These are phyloP conservation scores for Lachancea dasiensis DNA, from an alignment of 805 yeast species.

Conservation along the genomic window DNA sequence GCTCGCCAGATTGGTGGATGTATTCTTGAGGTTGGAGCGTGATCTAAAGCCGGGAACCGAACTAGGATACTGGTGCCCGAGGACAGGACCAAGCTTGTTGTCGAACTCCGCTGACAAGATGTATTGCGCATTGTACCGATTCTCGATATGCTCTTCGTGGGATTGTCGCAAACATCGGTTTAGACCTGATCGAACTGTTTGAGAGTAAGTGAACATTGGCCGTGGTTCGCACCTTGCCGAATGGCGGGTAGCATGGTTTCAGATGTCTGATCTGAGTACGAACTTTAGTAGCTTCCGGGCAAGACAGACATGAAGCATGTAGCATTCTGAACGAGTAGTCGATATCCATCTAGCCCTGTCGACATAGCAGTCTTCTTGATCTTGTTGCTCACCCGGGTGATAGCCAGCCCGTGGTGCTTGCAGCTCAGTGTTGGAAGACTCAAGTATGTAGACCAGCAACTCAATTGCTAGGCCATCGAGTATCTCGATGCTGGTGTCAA, in stretches of 20 bases:
- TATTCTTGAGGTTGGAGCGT: slow-evolving; percentile 7
- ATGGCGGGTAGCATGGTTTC: not conserved
- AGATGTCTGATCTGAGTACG: not conserved
- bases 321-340: too few species aligned
- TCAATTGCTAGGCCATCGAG: too few species aligned
- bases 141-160: slow-evolving; percentile 9
- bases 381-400: too few species aligned
- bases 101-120: slow-evolving; percentile 75
- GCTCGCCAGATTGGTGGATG: slow-evolving; percentile 37
- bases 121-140: slow-evolving; percentile 41
- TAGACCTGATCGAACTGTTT: slow-evolving; percentile 11
- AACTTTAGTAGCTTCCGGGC: too few species aligned
- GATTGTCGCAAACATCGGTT: slow-evolving; percentile 10
- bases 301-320: too few species aligned
- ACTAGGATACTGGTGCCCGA: slow-evolving; percentile 55
- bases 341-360: too few species aligned
- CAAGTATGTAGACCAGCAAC: too few species aligned
- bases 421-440: too few species aligned
- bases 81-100: slow-evolving; percentile 63
- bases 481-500: too few species aligned
- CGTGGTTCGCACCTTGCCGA: not conserved
- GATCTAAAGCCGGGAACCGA: slow-evolving; percentile 34
- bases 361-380: too few species aligned
- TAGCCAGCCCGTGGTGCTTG: too few species aligned
- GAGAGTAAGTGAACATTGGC: slow-evolving; percentile 10